Evolutionary conservation across 1,139 yeast genomes (phyloP).

Genomic region (Candida buenavistaensis): DNA sequence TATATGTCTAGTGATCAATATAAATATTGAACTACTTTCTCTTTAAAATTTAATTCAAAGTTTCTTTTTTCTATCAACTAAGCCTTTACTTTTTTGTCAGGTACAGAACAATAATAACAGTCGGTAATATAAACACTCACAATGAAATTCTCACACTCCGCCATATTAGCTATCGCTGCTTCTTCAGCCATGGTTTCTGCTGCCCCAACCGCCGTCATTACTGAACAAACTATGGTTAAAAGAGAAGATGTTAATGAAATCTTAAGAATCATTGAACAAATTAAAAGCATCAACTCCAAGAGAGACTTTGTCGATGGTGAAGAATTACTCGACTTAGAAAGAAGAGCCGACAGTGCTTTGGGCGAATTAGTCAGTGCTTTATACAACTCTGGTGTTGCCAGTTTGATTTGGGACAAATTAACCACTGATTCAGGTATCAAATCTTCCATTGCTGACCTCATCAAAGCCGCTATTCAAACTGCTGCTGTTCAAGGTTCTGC

Average conservation of each 20-base stretch:
- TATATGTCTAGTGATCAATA: not conserved
- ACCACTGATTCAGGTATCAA: slow-evolving; percentile 33
- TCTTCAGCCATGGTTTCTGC: slow-evolving; percentile 41
- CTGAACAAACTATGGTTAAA: slow-evolving; percentile 29
- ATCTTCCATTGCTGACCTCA: slow-evolving; percentile 26
- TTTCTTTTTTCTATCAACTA: slow-evolving; percentile 1
- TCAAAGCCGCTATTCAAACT: slow-evolving; percentile 35
- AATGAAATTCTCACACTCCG: slow-evolving; percentile 47
- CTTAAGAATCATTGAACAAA: slow-evolving; percentile 34
- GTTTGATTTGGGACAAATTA: slow-evolving; percentile 38
- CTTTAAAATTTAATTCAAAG: not conserved
- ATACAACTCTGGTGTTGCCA: slow-evolving; percentile 39
- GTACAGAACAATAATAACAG: not conserved
- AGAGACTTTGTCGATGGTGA: slow-evolving; percentile 33
- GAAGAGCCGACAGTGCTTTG: slow-evolving; percentile 41
- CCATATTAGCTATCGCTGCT: slow-evolving; percentile 44
- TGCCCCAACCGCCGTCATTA: slow-evolving; percentile 33
- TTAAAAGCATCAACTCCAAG: slow-evolving; percentile 32
- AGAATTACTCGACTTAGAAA: slow-evolving; percentile 29
- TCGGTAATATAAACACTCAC: slow-evolving; percentile 8
- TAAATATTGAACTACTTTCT: not conserved
- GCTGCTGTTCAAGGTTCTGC: slow-evolving; percentile 45
- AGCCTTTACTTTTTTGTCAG: too few species aligned
- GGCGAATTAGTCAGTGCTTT: slow-evolving; percentile 40
- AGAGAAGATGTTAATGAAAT: slow-evolving; percentile 40